Evolutionary conservation across 352 stramenopile species (phyloP).

Genomic region (Globisporangium uncinulatum): DNA sequence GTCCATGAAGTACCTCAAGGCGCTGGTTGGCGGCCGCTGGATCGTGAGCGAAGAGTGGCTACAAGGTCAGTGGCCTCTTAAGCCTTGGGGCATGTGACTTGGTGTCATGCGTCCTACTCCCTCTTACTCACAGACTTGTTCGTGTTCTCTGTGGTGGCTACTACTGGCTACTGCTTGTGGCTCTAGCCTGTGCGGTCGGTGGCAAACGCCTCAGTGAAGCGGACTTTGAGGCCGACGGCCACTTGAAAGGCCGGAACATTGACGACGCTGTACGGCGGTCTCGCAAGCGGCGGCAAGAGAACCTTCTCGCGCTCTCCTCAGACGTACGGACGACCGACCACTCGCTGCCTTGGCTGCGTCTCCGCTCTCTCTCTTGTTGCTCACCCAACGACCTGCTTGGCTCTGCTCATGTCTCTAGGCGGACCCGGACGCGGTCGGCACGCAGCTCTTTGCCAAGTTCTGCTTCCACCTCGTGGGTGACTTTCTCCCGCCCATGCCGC

Average conservation of each 20-base stretch:
- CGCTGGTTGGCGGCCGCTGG: constrained; percentile 69
- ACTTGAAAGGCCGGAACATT: constrained; percentile 49
- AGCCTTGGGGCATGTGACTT: too few relatives aligned
- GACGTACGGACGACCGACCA: constrained; percentile 2
- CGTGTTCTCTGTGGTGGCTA: neutral
- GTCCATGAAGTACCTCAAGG: constrained; percentile 85
- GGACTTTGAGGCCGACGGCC: constrained; percentile 52
- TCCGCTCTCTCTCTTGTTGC: neutral
- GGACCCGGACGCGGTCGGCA: constrained; percentile 34
- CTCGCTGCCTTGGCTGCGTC: neutral
- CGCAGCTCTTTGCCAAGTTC: constrained; percentile 60
- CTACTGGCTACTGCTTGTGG: constrained; percentile 6
- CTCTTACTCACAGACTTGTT: too few relatives aligned
- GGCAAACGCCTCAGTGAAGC: constrained; percentile 36
- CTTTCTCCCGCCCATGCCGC: constrained; percentile 74
- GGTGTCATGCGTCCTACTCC: neutral
- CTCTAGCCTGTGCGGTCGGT: constrained; percentile 33
- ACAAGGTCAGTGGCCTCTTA: constrained; percentile 43
- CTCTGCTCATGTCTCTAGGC: constrained; percentile 8
- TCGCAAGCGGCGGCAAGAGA: constrained; percentile 31
- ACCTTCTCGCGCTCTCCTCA: constrained; percentile 19
- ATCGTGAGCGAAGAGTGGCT: constrained; percentile 84
- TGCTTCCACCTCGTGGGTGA: constrained; percentile 74
- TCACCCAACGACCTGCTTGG: too few relatives aligned
- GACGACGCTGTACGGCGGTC: constrained; percentile 47